Evolutionary conservation across 768 basidiomycete species (phyloP).

Genomic region (Trametes gibbosa): DNA sequence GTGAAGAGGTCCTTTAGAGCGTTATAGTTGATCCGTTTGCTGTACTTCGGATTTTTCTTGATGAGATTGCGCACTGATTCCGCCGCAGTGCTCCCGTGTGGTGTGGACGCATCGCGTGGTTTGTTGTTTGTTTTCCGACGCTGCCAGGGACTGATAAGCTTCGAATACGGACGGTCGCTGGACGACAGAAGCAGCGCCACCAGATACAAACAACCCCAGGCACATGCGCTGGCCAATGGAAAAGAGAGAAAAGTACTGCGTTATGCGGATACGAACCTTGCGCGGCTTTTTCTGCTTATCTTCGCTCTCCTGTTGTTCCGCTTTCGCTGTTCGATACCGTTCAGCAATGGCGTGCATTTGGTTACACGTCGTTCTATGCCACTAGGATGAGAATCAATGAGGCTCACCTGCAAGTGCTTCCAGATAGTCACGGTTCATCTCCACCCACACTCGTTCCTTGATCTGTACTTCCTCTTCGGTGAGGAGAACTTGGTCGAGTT

Average conservation of each 20-base stretch:
- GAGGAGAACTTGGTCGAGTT: conserved; percentile 78
- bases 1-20: conserved; percentile 77
- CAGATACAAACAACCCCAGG: conserved; percentile 8
- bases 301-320: conserved; percentile 44
- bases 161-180: neutral
- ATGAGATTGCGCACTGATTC: conserved; percentile 76
- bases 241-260: conserved; percentile 32
- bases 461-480: conserved; percentile 78
- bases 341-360: conserved; percentile 38
- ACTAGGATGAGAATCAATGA: neutral
- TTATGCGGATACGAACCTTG: conserved; percentile 66
- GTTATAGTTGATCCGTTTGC: conserved; percentile 92
- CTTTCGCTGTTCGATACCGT: conserved; percentile 59
- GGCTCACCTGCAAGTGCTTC: conserved; percentile 79
- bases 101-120: conserved; percentile 74
- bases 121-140: conserved; percentile 63
- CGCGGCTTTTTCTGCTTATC: conserved; percentile 52
- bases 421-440: conserved; percentile 87
- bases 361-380: neutral
- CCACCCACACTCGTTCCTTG: conserved; percentile 93
- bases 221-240: conserved; percentile 7
- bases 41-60: conserved; percentile 84
- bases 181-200: neutral
- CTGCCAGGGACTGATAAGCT: conserved; percentile 35
- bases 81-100: conserved; percentile 66